These are phyloP conservation scores for Coemansia sp. DNA, from an alignment of 192 early-diverging fungal species.

Conservation along the genomic window DNA sequence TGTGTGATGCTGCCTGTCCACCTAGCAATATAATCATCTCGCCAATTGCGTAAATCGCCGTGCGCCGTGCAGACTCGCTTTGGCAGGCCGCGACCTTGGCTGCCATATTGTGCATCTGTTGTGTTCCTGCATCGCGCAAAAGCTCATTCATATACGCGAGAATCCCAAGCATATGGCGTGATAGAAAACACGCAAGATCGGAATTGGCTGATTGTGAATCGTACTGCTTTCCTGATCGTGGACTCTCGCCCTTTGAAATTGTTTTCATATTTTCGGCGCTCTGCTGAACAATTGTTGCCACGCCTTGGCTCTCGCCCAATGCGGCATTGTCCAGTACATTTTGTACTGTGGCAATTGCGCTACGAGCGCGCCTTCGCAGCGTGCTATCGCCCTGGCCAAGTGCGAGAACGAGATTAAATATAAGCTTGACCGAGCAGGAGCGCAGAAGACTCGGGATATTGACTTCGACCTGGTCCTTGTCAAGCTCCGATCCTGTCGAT, in stretches of 20 bases:
- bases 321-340: slow-evolving; percentile 24
- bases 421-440: slow-evolving; percentile 48
- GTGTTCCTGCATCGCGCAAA: slow-evolving; percentile 23
- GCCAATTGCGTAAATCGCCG: slow-evolving; percentile 40
- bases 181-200: slow-evolving; percentile 38
- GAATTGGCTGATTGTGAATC: background rate
- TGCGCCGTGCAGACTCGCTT: slow-evolving; percentile 14
- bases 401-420: slow-evolving; percentile 48
- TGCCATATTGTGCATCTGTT: background rate
- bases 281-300: slow-evolving; percentile 43
- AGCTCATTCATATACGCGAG: slow-evolving; percentile 54
- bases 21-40: slow-evolving; percentile 37
- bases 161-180: slow-evolving; percentile 45
- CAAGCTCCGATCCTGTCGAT: slow-evolving; percentile 33
- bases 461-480: slow-evolving; percentile 36
- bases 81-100: background rate
- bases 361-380: slow-evolving; percentile 41
- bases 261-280: slow-evolving; percentile 26
- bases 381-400: slow-evolving; percentile 38
- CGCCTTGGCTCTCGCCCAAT: slow-evolving; percentile 16
- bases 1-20: slow-evolving; percentile 18
- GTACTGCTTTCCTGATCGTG: slow-evolving; percentile 9
- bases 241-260: slow-evolving; percentile 14
- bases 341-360: slow-evolving; percentile 44
- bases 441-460: slow-evolving; percentile 50